A percentile compares a stretch with the other conserved stretches of the same genome.
Evolutionary conservation across 305 asterid genomes (phyloP).

Genomic region (Rubia occidens): DNA sequence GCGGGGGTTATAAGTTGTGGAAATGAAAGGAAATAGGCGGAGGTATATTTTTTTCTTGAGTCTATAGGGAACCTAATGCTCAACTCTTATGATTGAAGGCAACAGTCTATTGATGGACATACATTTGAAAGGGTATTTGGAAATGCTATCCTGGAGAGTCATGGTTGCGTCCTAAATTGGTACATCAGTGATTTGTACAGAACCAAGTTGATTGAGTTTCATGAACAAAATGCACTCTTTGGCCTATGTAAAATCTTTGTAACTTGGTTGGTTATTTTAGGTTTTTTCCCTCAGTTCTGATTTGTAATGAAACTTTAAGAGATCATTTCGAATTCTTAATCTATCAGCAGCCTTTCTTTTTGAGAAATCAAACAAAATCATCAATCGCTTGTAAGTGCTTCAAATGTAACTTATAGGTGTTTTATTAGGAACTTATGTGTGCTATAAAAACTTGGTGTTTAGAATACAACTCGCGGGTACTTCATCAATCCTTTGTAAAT

Average conservation of each 20-base stretch:
- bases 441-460: too few relatives aligned
- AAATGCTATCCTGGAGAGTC: not conserved
- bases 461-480: too few relatives aligned
- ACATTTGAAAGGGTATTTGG: not conserved
- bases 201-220: constrained; percentile 2
- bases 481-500: too few relatives aligned
- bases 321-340: constrained; percentile 5
- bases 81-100: not conserved
- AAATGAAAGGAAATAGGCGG: too few relatives aligned
- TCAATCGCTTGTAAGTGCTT: too few relatives aligned
- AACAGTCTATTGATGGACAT: not conserved
- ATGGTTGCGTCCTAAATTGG: not conserved
- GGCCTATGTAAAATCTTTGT: constrained; percentile 1
- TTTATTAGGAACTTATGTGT: too few relatives aligned
- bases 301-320: constrained; percentile 8
- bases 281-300: too few relatives aligned
- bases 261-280: not conserved
- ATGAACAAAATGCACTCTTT: not conserved
- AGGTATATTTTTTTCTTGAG: not conserved
- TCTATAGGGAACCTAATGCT: constrained; percentile 9
- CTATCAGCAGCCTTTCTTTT: not conserved
- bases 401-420: too few relatives aligned
- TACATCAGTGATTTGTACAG: not conserved
- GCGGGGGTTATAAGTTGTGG: too few relatives aligned
- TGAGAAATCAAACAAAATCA: too few relatives aligned